A percentile compares a stretch with the other conserved stretches of the same genome.
Conservation (phyloP, 306 rosid genomes). For the Cucurbita pepo region DNA sequence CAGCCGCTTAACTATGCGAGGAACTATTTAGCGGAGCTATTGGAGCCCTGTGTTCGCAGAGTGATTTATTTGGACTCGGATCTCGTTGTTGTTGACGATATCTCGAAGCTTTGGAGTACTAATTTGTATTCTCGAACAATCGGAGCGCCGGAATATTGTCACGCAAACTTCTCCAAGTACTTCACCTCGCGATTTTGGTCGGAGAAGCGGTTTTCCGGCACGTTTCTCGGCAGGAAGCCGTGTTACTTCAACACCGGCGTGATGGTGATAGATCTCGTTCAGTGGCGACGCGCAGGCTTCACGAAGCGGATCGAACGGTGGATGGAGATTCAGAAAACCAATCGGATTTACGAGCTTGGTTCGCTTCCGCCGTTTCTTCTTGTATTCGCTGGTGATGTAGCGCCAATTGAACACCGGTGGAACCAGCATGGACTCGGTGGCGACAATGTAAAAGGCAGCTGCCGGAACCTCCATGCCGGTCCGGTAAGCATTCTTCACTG, state of each 20-base stretch:
- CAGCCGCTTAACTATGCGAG: conserved; percentile 71
- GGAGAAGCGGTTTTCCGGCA: conserved; percentile 11
- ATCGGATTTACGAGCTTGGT: conserved; percentile 63
- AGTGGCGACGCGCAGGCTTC: conserved; percentile 40
- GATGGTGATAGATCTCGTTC: conserved; percentile 66
- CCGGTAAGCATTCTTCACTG: conserved; percentile 70
- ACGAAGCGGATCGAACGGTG: conserved; percentile 43
- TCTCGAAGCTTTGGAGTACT: conserved; percentile 43
- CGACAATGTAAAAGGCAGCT: conserved; percentile 52
- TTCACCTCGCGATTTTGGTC: conserved; percentile 56
- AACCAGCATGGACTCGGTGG: conserved; percentile 80
- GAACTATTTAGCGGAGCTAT: conserved; percentile 51
- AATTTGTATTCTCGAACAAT: conserved; percentile 29
- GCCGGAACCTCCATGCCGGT: conserved; percentile 57
- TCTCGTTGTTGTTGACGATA: conserved; percentile 51
- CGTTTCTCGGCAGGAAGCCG: conserved; percentile 28
- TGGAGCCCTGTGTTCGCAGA: conserved; percentile 41
- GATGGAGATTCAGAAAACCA: conserved; percentile 66
- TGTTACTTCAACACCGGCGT: conserved; percentile 79
- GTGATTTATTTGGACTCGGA: conserved; percentile 65
- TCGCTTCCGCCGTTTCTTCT: conserved; percentile 60
- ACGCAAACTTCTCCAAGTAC: conserved; percentile 55
- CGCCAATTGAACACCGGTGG: conserved; percentile 70
- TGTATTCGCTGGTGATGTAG: conserved; percentile 66
- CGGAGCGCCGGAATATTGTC: conserved; percentile 74